These are phyloP conservation scores for Punctularia strigosozonata DNA, from an alignment of 768 basidiomycete genomes.

Conservation along the genomic window DNA sequence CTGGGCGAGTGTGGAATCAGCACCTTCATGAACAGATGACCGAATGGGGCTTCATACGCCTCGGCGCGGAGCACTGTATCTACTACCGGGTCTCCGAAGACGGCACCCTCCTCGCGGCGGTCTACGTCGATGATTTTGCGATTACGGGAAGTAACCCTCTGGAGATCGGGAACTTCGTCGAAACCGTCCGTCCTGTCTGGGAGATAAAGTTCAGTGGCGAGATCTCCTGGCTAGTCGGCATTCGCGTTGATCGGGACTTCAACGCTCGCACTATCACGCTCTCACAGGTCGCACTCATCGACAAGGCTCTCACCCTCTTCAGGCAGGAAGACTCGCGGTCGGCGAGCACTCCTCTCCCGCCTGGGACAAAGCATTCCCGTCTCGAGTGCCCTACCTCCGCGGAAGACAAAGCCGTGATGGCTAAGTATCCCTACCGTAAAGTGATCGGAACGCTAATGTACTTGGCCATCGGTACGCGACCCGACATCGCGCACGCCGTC, in stretches of 20 bases:
- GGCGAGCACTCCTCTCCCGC: constrained; percentile 8
- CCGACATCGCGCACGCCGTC: constrained; percentile 10
- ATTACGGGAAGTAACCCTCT: no score
- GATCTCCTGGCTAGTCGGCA: constrained; percentile 21
- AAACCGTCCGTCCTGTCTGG: constrained; percentile 16
- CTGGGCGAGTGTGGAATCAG: constrained; percentile 22
- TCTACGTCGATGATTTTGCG: constrained; percentile 23
- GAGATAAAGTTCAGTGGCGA: constrained; percentile 23
- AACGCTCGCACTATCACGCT: constrained; percentile 7
- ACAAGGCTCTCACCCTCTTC: constrained; percentile 8
- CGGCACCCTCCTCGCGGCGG: no score
- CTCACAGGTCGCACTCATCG: constrained; percentile 10
- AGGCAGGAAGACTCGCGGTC: constrained; percentile 4
- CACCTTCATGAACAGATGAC: constrained; percentile 18
- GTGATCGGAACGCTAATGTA: constrained; percentile 17
- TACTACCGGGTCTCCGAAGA: no score
- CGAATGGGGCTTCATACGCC: no score
- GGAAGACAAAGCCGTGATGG: constrained; percentile 5
- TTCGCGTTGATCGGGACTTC: constrained; percentile 20
- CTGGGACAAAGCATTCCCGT: constrained; percentile 5
- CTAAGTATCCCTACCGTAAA: constrained; percentile 15
- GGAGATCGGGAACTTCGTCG: no score
- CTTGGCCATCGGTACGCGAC: constrained; percentile 10
- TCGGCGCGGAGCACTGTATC: no score
- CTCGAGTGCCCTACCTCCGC: constrained; percentile 3